phyloP scores from a whole-genome alignment of 139 green algal species.

The Choricystis sp. region DNA sequence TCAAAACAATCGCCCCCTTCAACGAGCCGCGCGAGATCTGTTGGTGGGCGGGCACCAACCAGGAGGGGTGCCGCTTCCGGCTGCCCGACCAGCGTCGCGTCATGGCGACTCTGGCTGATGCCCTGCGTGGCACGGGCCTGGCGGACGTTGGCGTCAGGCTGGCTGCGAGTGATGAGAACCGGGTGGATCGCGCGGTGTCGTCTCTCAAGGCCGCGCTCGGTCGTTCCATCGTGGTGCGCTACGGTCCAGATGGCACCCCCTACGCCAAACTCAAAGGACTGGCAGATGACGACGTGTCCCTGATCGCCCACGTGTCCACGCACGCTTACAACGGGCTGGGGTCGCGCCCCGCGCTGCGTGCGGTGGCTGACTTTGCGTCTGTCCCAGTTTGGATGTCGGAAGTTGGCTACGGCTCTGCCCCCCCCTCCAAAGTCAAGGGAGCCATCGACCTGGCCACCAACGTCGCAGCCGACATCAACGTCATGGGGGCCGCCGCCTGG shows the following conservation, averaged over 20 bases:
- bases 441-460: conserved; percentile 9
- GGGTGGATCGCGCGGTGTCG: not conserved
- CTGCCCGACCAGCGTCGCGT: conserved; percentile 5
- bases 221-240: not conserved
- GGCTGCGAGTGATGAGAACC: conserved; percentile 7
- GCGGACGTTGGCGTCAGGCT: conserved; percentile 1
- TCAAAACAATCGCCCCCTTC: conserved; percentile 19
- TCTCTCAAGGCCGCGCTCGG: not conserved
- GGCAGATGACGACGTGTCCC: not conserved
- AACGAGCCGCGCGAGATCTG: conserved; percentile 16
- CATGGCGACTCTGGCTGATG: not conserved
- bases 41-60: conserved; percentile 14
- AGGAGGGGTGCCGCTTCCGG: conserved; percentile 22
- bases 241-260: not conserved
- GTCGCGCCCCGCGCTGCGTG: conserved; percentile 1
- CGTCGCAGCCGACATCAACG: conserved; percentile 13
- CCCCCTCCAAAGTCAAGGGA: conserved; percentile 2
- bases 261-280: not conserved
- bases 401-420: conserved; percentile 5
- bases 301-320: conserved; percentile 3
- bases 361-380: conserved; percentile 1
- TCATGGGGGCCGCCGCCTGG: conserved; percentile 10
- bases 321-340: conserved; percentile 6
- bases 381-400: conserved; percentile 22
- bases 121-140: conserved; percentile 3